Percentiles rank a stretch among this genome's conserved stretches.
phyloP scores from a whole-genome alignment of 345 rosid genomes.

The Kandelia obovata region DNA sequence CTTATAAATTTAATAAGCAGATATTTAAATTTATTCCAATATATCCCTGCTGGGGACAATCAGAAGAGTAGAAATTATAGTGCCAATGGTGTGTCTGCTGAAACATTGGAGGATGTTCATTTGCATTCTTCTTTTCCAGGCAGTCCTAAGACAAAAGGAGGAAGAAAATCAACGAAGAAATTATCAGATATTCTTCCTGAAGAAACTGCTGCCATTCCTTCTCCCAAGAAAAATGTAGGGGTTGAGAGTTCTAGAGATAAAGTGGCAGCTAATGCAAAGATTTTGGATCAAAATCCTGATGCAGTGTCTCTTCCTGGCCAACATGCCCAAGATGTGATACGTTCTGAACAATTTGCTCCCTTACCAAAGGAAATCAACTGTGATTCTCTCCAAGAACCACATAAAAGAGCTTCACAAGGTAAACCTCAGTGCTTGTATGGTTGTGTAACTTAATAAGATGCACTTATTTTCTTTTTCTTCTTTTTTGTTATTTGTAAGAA shows the following conservation, averaged over 20 bases:
- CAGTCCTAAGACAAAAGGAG: constrained; percentile 28
- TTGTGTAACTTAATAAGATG: background rate
- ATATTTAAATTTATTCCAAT: constrained; percentile 7
- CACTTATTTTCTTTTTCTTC: background rate
- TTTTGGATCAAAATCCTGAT: constrained; percentile 23
- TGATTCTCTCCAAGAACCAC: constrained; percentile 22
- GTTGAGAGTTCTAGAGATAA: constrained; percentile 13
- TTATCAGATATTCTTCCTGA: constrained; percentile 18
- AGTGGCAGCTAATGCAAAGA: constrained; percentile 7
- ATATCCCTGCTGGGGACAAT: constrained; percentile 19
- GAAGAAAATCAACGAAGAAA: constrained; percentile 30
- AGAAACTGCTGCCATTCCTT: constrained; percentile 19
- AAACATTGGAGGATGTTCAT: constrained; percentile 11
- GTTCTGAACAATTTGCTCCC: constrained; percentile 23
- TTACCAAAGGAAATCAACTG: constrained; percentile 24
- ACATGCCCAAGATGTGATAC: constrained; percentile 4
- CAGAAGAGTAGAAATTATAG: constrained; percentile 12
- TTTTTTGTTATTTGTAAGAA: constrained; percentile 1
- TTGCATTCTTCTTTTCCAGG: constrained; percentile 4
- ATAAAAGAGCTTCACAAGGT: constrained; percentile 24
- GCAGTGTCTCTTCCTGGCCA: constrained; percentile 12
- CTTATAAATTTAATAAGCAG: background rate
- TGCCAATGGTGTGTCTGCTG: constrained; percentile 17
- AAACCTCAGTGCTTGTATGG: constrained; percentile 10
- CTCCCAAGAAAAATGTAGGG: constrained; percentile 14